These are phyloP conservation scores for Lipomyces spencermartinsiae DNA, from an alignment of 805 yeast genomes.

Conservation along the genomic window DNA sequence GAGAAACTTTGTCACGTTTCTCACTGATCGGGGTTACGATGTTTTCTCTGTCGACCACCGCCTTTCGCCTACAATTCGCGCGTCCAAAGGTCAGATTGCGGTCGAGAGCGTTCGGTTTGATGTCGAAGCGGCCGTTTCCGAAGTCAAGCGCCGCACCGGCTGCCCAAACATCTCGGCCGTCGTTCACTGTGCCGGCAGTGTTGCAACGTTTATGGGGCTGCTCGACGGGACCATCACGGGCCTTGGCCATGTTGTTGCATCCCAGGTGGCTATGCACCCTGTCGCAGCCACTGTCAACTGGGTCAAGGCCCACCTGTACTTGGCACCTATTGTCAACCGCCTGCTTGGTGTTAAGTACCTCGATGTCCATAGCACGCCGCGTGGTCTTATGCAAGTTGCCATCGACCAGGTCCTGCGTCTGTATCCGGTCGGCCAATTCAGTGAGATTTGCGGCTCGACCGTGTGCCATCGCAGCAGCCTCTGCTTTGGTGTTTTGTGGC, in stretches of 20 bases:
- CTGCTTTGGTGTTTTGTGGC: neutral
- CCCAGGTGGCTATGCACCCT: neutral
- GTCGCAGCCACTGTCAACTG: neutral
- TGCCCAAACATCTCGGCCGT: neutral
- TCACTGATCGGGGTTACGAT: neutral
- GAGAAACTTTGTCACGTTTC: neutral
- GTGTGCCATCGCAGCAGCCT: neutral
- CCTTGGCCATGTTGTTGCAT: neutral
- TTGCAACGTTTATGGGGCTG: neutral
- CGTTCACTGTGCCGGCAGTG: neutral
- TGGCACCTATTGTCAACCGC: conserved; percentile 2
- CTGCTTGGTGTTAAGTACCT: neutral
- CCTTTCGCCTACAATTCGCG: neutral
- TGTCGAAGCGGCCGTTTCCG: neutral
- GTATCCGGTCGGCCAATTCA: neutral
- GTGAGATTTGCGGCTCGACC: neutral
- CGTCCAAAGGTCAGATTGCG: neutral
- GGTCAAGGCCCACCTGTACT: neutral
- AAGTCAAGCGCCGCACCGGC: neutral
- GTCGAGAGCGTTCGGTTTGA: conserved; percentile 2
- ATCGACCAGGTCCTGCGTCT: conserved; percentile 1
- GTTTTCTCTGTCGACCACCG: neutral
- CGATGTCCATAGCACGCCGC: neutral
- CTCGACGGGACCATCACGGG: neutral
- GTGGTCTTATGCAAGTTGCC: neutral